Evolutionary conservation across 2,329 filamentous ascomycete species (phyloP), one percentile per base, ranked within the genome.

Genomic region (Neofusicoccum sp.): DNA sequence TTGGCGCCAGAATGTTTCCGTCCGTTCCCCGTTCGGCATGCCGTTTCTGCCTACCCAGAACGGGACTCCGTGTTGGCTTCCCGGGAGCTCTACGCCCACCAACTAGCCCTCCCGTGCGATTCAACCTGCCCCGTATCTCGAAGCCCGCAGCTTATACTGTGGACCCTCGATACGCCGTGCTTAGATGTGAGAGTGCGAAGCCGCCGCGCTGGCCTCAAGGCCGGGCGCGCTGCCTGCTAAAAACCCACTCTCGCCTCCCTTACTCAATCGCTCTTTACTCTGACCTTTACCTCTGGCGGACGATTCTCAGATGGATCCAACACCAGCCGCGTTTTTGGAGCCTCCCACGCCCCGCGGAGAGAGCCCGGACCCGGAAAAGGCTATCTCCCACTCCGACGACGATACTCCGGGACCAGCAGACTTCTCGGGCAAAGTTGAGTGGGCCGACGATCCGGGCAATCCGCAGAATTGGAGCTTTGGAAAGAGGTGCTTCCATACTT

Each of bases 391-490:
- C 24, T 43, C 51, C 26, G 51, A 56, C 24, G 28, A 43, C n/a
- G 51, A 9, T 31, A 16, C 26, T 1, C 49, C 49, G 7, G 7
- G 43, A 34, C 14, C 6, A 12, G 11, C 36, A 6, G 36, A 75
- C 0, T 62, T 66, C 0, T 58, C 62, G n/a, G 14, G 28, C 26
- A 71, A 76, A 62, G 71, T 73, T 2, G 67, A 91, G 11, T 88
- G 89, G 1, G 80, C 80, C 0, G 84, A 89, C 63, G 90, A 93
- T 72, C 86, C 86, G 0, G 90, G 90, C 68, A 78, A 81, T 4
- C 89, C 89, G 0, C 66, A 87, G 47, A 92, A 92, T 69, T 93
- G 89, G 90, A 78, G 83, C 0, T 84, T 83, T 28, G 76, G 76
- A 65, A 92, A 91, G 72, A 92, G 92, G 71, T 74, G 24, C 12